Base-by-base conservation (phyloP, 352 stramenopile genomes). In the Phytophthora agathidicida region DNA sequence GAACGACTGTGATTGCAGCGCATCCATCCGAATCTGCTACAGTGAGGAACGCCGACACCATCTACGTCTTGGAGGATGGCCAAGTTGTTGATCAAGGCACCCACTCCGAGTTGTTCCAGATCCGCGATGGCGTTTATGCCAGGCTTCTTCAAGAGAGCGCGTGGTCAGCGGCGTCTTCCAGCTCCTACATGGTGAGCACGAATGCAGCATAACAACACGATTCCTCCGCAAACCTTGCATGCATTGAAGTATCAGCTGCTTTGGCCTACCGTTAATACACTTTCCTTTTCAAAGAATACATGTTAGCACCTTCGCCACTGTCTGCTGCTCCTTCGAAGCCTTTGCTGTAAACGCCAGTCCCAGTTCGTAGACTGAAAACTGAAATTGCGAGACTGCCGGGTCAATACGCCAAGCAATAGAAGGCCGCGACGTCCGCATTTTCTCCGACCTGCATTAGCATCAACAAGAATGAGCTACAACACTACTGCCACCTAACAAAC, bases 381-480 rank as follows among this genome's bases (percentile, higher is more conserved):
- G 52, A 20, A 73, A 60, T 14, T 38, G 49, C 13, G 59, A 71
- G 1, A 66, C 26, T 1, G n/a, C 30, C 1, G 49, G 32, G 24
- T 66, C 62, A 16, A 59, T 62, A 4, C 61, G 61, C 61, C 61
- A 69, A 1, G 75, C 78, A 10, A 88, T 70, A 6, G 62, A 55
- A 39, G 78, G 75, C 16, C 72, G 62, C 20, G 74, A 89, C 17
- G 75, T 80, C 24, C 69, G 76, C 26, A 79, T 85, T 19, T 75
- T 69, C 44, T 85, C 70, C 24, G 71, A 77, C 7, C 76, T 87
- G 31, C 19, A 65, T 28, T 14, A 57, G 20, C 16, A n/a, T n/a
- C n/a, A 38, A 47, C 11, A 39, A 38, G 3, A 14, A 66, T 49
- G 26, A 50, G 20, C n/a, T n/a, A n/a, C n/a, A n/a, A n/a, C n/a